Conservation (phyloP, 345 rosid species). For the Salix caprea region DNA sequence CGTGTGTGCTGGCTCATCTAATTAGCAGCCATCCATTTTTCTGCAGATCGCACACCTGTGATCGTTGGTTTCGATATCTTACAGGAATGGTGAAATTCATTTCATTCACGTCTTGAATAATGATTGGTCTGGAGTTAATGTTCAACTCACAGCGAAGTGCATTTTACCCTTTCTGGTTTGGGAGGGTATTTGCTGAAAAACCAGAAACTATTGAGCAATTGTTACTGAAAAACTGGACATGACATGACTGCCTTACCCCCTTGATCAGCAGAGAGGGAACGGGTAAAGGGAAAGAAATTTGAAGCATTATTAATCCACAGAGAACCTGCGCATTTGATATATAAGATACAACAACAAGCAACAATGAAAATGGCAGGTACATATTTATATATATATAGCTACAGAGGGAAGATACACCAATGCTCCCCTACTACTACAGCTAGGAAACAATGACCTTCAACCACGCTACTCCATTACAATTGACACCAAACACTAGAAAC, state of each 20-base stretch:
- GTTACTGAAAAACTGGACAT: too few species aligned
- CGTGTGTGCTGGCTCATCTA: too few species aligned
- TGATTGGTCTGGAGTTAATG: too few species aligned
- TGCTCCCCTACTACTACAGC: background rate
- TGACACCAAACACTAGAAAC: background rate
- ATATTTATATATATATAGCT: slow-evolving; percentile 2
- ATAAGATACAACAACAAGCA: background rate
- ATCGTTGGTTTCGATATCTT: too few species aligned
- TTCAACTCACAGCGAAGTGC: too few species aligned
- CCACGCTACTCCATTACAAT: background rate
- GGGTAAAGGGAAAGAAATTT: background rate
- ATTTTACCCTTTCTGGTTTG: too few species aligned
- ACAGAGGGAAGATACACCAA: slow-evolving; percentile 5
- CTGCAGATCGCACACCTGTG: background rate
- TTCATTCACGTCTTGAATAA: too few species aligned
- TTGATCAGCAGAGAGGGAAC: background rate
- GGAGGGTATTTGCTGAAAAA: too few species aligned
- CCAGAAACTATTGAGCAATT: too few species aligned
- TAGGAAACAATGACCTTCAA: background rate
- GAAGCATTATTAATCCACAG: background rate
- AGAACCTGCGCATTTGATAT: slow-evolving; percentile 1
- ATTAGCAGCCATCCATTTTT: background rate
- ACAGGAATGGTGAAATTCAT: background rate
- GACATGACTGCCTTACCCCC: too few species aligned
- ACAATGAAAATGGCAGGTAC: slow-evolving; percentile 2